These are phyloP conservation scores for Ogataea degrootiae DNA, from an alignment of 805 yeast species.

Conservation along the genomic window DNA sequence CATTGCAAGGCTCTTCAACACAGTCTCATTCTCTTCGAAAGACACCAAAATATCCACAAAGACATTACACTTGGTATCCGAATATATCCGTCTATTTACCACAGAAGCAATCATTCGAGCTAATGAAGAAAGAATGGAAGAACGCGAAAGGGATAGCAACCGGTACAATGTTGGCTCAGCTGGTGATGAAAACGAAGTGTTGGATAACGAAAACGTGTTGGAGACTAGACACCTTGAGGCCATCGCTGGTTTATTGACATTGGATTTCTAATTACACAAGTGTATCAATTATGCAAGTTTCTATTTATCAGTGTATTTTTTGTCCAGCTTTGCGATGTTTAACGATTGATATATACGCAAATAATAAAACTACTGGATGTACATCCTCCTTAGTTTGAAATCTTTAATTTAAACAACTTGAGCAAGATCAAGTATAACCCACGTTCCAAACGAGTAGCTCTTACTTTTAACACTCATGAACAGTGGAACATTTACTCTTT, in stretches of 20 bases:
- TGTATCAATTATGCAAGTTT: no score
- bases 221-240: slow-evolving; percentile 53
- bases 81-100: slow-evolving; percentile 52
- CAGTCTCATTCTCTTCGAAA: slow-evolving; percentile 39
- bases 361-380: no score
- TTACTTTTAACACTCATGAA: slow-evolving; percentile 16
- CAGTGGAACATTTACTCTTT: slow-evolving; percentile 15
- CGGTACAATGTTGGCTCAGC: slow-evolving; percentile 25
- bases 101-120: slow-evolving; percentile 56
- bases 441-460: not conserved
- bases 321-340: no score
- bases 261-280: slow-evolving; percentile 41
- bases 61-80: slow-evolving; percentile 46
- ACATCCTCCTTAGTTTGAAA: not conserved
- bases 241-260: slow-evolving; percentile 50
- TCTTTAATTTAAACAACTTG: slow-evolving; percentile 2
- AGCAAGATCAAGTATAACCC: not conserved
- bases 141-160: slow-evolving; percentile 10
- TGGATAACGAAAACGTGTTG: slow-evolving; percentile 27
- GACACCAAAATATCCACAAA: slow-evolving; percentile 42
- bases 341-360: no score
- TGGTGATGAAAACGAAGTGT: slow-evolving; percentile 30
- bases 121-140: slow-evolving; percentile 43
- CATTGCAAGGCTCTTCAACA: slow-evolving; percentile 48
- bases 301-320: no score